Evolutionary conservation across 331 rosid species (phyloP).

Genomic region (Acacia pycnantha): DNA sequence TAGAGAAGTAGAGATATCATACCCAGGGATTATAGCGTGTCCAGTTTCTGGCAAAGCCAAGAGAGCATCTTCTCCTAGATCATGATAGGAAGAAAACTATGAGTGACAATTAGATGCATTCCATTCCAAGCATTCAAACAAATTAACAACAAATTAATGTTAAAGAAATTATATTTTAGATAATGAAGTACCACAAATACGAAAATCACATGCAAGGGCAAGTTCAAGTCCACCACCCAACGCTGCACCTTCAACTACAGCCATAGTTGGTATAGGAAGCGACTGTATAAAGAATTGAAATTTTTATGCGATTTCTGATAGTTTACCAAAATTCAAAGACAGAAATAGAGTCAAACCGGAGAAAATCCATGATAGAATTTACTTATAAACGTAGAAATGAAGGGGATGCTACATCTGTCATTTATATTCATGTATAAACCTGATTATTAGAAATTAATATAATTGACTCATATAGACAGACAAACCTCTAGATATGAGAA

Average conservation of each 20-base stretch:
- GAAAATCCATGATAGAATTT: not conserved
- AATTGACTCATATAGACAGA: not conserved
- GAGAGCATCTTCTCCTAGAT: constrained; percentile 59
- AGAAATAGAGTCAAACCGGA: not conserved
- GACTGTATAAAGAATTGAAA: constrained; percentile 30
- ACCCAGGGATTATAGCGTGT: constrained; percentile 80
- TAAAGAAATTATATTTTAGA: not conserved
- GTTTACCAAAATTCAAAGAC: not conserved
- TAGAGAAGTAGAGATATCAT: not conserved
- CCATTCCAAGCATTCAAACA: not conserved
- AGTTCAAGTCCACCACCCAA: constrained; percentile 79
- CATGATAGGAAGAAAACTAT: constrained; percentile 17
- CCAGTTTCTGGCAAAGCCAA: constrained; percentile 75
- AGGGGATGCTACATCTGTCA: constrained; percentile 4
- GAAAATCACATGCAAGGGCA: constrained; percentile 72
- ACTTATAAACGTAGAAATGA: not conserved
- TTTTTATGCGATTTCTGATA: not conserved
- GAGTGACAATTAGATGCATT: constrained; percentile 1
- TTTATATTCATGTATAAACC: not conserved
- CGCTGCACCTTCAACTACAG: constrained; percentile 70
- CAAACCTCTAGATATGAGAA: constrained; percentile 60
- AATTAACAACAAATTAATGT: not conserved
- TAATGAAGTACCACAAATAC: constrained; percentile 57
- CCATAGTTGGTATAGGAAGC: constrained; percentile 57
- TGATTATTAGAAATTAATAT: not conserved